Evolutionary conservation across 371 early-diverging fungal species (phyloP), one percentile per base, ranked within the genome.

Genomic region (Saksenaea oblongispora): DNA sequence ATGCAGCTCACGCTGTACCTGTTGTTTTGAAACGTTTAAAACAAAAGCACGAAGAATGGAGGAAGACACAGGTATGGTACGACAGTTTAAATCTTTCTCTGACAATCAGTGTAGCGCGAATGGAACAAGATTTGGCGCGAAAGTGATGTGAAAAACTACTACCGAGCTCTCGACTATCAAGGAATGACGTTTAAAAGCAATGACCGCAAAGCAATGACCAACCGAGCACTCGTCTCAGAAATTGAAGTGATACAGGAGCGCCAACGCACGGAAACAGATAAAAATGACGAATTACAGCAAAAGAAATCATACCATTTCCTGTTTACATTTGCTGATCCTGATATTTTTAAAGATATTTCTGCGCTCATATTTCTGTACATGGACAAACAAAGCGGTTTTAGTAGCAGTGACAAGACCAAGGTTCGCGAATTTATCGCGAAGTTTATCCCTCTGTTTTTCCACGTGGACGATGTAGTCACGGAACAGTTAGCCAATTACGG

Each of bases 41-140:
- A 81, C 95, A 95, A 69, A 98, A 98, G 72, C 98, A 98, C 71
- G 97, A 97, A 69, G 98, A 98, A 75, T 98, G 98, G 96, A 91
- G 94, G 35, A 62, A 76, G 0, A 75, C 82, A 14, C 82, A 80
- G 67, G 41, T 67, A 73, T 28, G 72, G 7, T 2, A 31, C 7
- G 7, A 4, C 7, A 7, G 4, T 31, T 7, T 31, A 7, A 4
- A 7, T 31, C 4, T 31, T 31, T 2, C 31, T 31, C 31, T 31
- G 31, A 31, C 31, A 31, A 31, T 31, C 31, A 31, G 2, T 7
- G 10, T 59, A 96, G 85, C 87, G 94, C 55, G 94, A 95, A 63
- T 95, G 92, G 89, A 91, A 93, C 73, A 97, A 96, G 76, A 84
- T 97, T 15, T 99, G 99, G 99, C 88, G 97, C 24, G 97, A 98